A percentile compares a stretch with the other conserved stretches of the same genome.
Evolutionary conservation across 768 basidiomycete species (phyloP).

Genomic region (Boletus patriciae): DNA sequence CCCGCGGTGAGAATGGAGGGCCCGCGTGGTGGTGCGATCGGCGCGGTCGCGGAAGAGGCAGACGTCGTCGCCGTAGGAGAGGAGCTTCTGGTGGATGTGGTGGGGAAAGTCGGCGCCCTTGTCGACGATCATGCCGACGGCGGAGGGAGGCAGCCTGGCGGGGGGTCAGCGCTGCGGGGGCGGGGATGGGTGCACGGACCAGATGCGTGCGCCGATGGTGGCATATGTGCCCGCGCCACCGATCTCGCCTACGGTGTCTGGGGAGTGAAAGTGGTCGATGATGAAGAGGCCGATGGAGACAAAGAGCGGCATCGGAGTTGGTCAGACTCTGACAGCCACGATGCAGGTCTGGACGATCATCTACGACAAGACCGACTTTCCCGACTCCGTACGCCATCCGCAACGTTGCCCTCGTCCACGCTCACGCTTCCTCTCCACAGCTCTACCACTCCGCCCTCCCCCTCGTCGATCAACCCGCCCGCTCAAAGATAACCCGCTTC

Average conservation of each 20-base stretch:
- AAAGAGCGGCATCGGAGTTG: constrained; percentile 40
- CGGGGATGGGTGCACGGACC: constrained; percentile 39
- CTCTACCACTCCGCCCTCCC: constrained; percentile 60
- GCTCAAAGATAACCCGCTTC: constrained; percentile 59
- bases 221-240: constrained; percentile 90
- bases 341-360: constrained; percentile 47
- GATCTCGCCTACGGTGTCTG: constrained; percentile 55
- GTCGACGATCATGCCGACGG: constrained; percentile 84
- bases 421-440: constrained; percentile 39
- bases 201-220: constrained; percentile 77
- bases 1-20: constrained; percentile 74
- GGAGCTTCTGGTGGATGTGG: constrained; percentile 52
- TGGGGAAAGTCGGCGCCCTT: constrained; percentile 73
- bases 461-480: constrained; percentile 57
- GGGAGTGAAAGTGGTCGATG: constrained; percentile 57
- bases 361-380: constrained; percentile 36
- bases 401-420: neutral
- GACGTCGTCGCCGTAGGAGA: constrained; percentile 68
- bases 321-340: constrained; percentile 17
- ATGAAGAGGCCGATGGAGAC: constrained; percentile 89
- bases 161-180: neutral
- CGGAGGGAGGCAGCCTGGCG: constrained; percentile 60
- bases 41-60: constrained; percentile 72
- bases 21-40: constrained; percentile 61
- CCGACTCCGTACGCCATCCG: constrained; percentile 37